Conservation (phyloP, 2,329 filamentous ascomycete genomes). For the Rhynchosporium secalis region DNA sequence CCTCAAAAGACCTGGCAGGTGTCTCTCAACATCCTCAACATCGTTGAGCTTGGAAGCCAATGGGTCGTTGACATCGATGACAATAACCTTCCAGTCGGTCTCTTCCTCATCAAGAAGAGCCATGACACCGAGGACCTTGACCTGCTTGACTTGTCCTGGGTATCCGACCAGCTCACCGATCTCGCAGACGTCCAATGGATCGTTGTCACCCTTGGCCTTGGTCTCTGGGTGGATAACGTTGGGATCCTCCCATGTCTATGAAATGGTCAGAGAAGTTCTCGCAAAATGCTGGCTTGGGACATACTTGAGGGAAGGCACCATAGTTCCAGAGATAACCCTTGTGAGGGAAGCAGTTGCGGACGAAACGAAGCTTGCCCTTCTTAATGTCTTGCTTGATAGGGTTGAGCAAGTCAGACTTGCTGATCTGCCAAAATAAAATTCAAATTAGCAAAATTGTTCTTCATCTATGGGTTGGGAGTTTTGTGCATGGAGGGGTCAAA, state of each 20-base stretch:
- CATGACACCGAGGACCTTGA: conserved; percentile 99
- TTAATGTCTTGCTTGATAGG: conserved; percentile 82
- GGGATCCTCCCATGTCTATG: conserved; percentile 97
- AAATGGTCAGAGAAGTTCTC: not conserved
- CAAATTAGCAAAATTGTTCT: conserved; percentile 19
- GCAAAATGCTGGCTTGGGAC: conserved; percentile 32
- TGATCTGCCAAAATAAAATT: conserved; percentile 64
- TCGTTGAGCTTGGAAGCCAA: conserved; percentile 96
- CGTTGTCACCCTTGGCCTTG: conserved; percentile 99
- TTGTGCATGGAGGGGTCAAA: conserved; percentile 8
- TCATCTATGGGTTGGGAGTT: not conserved
- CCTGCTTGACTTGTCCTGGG: conserved; percentile 96
- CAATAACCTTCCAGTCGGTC: conserved; percentile 99
- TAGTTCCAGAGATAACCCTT: conserved; percentile 99
- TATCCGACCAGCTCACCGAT: conserved; percentile 98
- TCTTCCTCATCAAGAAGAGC: conserved; percentile 98
- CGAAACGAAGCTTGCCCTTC: conserved; percentile 99
- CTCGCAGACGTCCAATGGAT: conserved; percentile 98
- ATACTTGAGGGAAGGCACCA: conserved; percentile 96
- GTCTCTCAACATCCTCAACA: conserved; percentile 97
- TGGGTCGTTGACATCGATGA: conserved; percentile 97
- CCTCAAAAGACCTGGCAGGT: conserved; percentile 92
- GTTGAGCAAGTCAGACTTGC: conserved; percentile 87
- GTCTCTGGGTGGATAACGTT: conserved; percentile 95
- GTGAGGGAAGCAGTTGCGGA: conserved; percentile 99